These are phyloP conservation scores for Mortierella sp. DNA, from an alignment of 371 early-diverging fungal genomes.

Conservation along the genomic window DNA sequence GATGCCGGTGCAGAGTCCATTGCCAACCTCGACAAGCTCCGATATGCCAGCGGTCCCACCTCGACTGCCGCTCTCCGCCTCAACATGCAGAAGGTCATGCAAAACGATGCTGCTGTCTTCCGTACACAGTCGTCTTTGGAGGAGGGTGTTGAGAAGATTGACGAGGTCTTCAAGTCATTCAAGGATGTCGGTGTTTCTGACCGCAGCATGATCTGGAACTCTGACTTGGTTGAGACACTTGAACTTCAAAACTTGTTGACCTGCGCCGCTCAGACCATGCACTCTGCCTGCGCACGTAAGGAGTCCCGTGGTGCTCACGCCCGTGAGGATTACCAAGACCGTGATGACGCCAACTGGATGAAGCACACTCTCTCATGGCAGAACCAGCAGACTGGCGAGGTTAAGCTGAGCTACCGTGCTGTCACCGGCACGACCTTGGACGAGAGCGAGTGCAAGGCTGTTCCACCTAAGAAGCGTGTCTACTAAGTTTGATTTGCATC, in stretches of 20 bases:
- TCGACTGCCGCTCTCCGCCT: slow-evolving; percentile 91
- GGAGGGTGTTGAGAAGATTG: slow-evolving; percentile 89
- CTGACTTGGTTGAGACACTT: slow-evolving; percentile 94
- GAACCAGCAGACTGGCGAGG: slow-evolving; percentile 82
- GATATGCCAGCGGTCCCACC: slow-evolving; percentile 82
- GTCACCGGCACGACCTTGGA: slow-evolving; percentile 89
- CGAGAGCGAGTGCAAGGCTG: slow-evolving; percentile 91
- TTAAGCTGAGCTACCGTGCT: slow-evolving; percentile 85
- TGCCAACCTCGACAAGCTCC: slow-evolving; percentile 92
- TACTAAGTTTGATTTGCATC: slow-evolving; percentile 70
- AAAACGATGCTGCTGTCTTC: slow-evolving; percentile 97
- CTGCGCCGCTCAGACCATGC: slow-evolving; percentile 96
- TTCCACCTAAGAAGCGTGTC: slow-evolving; percentile 94
- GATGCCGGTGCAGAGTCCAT: slow-evolving; percentile 90
- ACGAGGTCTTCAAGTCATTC: slow-evolving; percentile 83
- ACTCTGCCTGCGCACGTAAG: slow-evolving; percentile 94
- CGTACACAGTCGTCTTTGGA: slow-evolving; percentile 91
- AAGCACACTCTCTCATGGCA: slow-evolving; percentile 98
- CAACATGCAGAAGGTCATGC: slow-evolving; percentile 98
- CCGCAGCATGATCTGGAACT: slow-evolving; percentile 97
- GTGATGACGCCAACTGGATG: slow-evolving; percentile 97
- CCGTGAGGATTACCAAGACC: slow-evolving; percentile 91
- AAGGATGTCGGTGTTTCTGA: slow-evolving; percentile 90
- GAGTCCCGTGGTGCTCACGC: slow-evolving; percentile 99
- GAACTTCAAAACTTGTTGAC: slow-evolving; percentile 98